phyloP scores from a whole-genome alignment of 768 basidiomycete genomes.

The Mycena epipterygia region DNA sequence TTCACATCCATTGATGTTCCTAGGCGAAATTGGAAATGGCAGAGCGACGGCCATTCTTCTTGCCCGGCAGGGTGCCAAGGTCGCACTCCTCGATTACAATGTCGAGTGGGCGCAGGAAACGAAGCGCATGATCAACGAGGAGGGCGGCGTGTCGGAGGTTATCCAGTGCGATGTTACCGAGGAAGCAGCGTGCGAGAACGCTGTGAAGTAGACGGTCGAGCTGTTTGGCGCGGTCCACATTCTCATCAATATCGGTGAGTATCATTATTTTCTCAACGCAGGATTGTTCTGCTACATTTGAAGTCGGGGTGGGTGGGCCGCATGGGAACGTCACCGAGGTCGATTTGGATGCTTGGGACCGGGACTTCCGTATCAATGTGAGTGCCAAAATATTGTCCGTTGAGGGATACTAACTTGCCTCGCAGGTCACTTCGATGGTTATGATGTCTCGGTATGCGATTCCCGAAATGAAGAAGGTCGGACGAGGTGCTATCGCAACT shows the following conservation, averaged over 20 bases:
- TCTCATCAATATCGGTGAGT: conserved; percentile 50
- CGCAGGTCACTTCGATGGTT: conserved; percentile 56
- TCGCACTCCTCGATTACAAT: conserved; percentile 55
- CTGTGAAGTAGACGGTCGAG: conserved; percentile 50
- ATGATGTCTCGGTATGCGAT: conserved; percentile 59
- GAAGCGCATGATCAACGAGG: conserved; percentile 53
- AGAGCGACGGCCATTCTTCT: conserved; percentile 57
- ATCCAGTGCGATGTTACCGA: conserved; percentile 54
- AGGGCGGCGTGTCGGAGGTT: conserved; percentile 51
- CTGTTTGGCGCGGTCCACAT: conserved; percentile 58
- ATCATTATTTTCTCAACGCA: background rate
- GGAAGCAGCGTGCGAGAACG: conserved; percentile 50
- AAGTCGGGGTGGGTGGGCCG: conserved; percentile 56
- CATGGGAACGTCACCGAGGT: conserved; percentile 50
- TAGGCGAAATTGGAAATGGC: conserved; percentile 54
- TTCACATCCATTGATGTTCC: background rate
- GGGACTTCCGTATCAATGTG: conserved; percentile 43
- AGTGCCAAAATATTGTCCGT: background rate
- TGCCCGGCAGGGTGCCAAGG: conserved; percentile 54
- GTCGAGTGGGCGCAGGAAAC: conserved; percentile 53
- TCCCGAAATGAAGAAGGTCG: conserved; percentile 57
- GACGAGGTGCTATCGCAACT: conserved; percentile 57
- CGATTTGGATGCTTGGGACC: conserved; percentile 51
- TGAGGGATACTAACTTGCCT: no score
- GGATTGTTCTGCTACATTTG: background rate